These are phyloP conservation scores for Ascomycota sp. DNA, from an alignment of 2,329 filamentous ascomycete species.

Conservation along the genomic window DNA sequence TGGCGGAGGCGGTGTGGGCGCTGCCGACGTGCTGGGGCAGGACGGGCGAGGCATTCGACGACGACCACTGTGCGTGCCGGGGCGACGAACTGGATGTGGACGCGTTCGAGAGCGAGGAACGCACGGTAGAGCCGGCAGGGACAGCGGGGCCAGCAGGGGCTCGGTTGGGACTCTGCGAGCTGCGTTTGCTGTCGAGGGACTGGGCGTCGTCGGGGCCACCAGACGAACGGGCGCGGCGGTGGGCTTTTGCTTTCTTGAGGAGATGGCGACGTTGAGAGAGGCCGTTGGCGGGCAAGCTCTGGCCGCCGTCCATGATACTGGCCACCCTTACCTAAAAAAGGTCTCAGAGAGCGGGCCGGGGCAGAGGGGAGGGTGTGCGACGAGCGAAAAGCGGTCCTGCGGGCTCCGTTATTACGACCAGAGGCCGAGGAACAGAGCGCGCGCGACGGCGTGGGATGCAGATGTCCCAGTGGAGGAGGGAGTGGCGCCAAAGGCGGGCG, in stretches of 20 bases:
- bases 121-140: constrained; percentile 9
- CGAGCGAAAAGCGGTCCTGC: constrained; percentile 3
- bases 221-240: constrained; percentile 16
- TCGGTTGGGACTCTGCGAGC: constrained; percentile 38
- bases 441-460: constrained; percentile 1
- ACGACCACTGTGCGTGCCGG: constrained; percentile 20
- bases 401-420: constrained; percentile 3
- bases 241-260: constrained; percentile 36
- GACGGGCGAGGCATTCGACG: constrained; percentile 22
- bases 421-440: constrained; percentile 2
- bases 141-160: constrained; percentile 16
- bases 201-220: constrained; percentile 32
- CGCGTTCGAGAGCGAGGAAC: constrained; percentile 24
- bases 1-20: constrained; percentile 3
- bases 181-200: constrained; percentile 38
- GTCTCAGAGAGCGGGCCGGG: constrained; percentile 4
- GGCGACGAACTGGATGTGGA: constrained; percentile 26
- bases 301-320: constrained; percentile 23
- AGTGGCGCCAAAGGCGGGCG: not conserved
- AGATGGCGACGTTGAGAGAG: constrained; percentile 34
- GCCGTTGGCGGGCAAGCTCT: constrained; percentile 20
- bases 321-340: constrained; percentile 7
- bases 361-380: constrained; percentile 3
- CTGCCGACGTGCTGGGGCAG: constrained; percentile 11
- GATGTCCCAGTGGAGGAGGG: not conserved